Evolutionary conservation across 139 green algal species (phyloP), one percentile per base, ranked within the genome.

Genomic region (Microglena sp.): DNA sequence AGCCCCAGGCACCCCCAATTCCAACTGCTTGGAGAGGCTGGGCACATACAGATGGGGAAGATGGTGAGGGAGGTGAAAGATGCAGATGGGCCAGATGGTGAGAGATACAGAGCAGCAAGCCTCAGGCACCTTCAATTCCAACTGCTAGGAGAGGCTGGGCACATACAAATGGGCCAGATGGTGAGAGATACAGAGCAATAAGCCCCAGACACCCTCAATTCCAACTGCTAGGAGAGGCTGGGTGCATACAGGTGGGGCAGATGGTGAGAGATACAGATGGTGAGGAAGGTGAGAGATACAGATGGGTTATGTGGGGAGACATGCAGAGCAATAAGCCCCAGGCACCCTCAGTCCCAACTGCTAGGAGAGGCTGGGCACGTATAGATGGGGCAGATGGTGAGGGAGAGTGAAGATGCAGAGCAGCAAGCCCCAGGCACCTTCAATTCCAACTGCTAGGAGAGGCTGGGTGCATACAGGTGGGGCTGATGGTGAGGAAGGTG

Each of bases 391-490:
- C n/a, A n/a, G n/a, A n/a, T n/a, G n/a, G n/a, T n/a, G n/a, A n/a
- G 87, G 87, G 69, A 95, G 79, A 24, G 72, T 78, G 3, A 82
- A 6, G 7, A 55, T 26, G 60, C 74, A 87, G 31, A 93, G 65
- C 32, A 78, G 3, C 30, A 90, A 61, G 8, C 89, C 89, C 84
- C 84, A 92, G 26, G 80, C 72, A 50, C 89, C 89, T 77, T 94
- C 85, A 34, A 88, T 64, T 18, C 82, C 85, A 50, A 91, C 86
- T 4, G 80, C 88, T 55, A 94, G 66, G 59, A 90, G 72, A 15
- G 83, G 80, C 29, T 86, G 86, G 21, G 18, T 24, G 43, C 21
- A 53, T 18, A 53, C 21, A 18, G 18, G 18, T 53, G 43, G n/a
- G n/a, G n/a, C n/a, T n/a, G n/a, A n/a, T n/a, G n/a, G n/a, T n/a